These are phyloP conservation scores for Besnoitia besnoiti DNA, from an alignment of 169 alveolate species.

Conservation along the genomic window DNA sequence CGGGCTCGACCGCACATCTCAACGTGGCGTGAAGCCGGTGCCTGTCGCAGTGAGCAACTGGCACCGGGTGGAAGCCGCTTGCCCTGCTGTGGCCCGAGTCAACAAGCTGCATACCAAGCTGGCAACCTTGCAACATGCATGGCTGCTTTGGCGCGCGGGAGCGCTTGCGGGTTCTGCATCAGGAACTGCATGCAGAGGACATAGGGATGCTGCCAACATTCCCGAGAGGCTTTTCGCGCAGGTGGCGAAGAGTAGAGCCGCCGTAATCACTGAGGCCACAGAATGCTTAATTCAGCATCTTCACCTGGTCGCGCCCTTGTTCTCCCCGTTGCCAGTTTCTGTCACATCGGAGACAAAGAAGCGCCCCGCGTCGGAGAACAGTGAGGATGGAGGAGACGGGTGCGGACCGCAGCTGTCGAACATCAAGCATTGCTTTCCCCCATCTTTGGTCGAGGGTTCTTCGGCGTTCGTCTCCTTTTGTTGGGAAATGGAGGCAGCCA, in stretches of 20 bases:
- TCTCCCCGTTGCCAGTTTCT: background rate
- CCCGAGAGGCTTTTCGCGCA: too few relatives aligned
- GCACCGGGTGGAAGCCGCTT: background rate
- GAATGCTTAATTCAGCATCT: background rate
- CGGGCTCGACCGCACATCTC: background rate
- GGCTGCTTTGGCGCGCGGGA: background rate
- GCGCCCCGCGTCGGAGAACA: background rate
- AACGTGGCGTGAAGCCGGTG: too few relatives aligned
- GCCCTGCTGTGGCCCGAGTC: conserved; percentile 1
- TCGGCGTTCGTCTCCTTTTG: background rate
- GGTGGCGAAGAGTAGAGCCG: background rate
- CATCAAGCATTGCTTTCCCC: background rate
- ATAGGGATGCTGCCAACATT: too few relatives aligned
- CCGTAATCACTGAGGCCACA: background rate
- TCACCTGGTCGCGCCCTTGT: background rate
- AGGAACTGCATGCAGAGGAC: too few relatives aligned
- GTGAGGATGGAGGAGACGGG: background rate
- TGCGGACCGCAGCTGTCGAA: background rate
- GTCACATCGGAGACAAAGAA: background rate
- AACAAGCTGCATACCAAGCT: background rate
- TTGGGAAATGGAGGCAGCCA: background rate
- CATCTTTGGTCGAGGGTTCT: background rate
- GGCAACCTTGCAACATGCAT: background rate
- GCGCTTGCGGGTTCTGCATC: too few relatives aligned
- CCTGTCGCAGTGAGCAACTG: background rate